Evolutionary conservation across 805 yeast species (phyloP).

Genomic region (Spencermartinsiella europaea): DNA sequence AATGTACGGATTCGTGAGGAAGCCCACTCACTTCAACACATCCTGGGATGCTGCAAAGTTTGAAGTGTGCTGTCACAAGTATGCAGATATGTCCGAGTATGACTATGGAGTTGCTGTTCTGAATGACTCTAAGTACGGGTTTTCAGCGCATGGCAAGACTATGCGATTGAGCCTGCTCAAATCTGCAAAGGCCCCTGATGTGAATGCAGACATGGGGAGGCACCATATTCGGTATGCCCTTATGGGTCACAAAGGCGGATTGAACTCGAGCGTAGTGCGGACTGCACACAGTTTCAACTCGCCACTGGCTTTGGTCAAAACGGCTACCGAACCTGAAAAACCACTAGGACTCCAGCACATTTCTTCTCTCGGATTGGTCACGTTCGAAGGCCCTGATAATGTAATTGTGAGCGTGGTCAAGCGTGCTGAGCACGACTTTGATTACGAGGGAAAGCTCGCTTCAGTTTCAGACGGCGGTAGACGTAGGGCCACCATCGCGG

Average conservation of each 20-base stretch:
- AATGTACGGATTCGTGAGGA: constrained; percentile 81
- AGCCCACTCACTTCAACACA: constrained; percentile 94
- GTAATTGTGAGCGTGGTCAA: constrained; percentile 71
- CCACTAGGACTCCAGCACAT: constrained; percentile 3
- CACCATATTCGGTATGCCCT: constrained; percentile 82
- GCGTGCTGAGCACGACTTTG: constrained; percentile 77
- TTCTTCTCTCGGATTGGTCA: constrained; percentile 20
- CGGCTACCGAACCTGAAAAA: constrained; percentile 88
- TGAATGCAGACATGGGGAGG: constrained; percentile 85
- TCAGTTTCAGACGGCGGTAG: too few relatives aligned
- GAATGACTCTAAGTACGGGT: constrained; percentile 88
- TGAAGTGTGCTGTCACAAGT: constrained; percentile 91
- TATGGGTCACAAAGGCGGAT: constrained; percentile 70
- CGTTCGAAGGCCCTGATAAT: constrained; percentile 47
- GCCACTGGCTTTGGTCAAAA: constrained; percentile 24
- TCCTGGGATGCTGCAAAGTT: constrained; percentile 96
- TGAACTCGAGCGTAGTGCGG: constrained; percentile 60
- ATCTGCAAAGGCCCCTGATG: constrained; percentile 93
- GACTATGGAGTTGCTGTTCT: constrained; percentile 81
- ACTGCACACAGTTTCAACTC: constrained; percentile 79
- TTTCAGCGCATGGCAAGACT: constrained; percentile 82
- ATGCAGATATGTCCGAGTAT: constrained; percentile 84
- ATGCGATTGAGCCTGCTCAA: constrained; percentile 83
- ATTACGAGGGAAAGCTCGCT: constrained; percentile 19
- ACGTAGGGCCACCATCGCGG: too few relatives aligned